Conservation (phyloP, 345 rosid species). For the Raphanus sativus region DNA sequence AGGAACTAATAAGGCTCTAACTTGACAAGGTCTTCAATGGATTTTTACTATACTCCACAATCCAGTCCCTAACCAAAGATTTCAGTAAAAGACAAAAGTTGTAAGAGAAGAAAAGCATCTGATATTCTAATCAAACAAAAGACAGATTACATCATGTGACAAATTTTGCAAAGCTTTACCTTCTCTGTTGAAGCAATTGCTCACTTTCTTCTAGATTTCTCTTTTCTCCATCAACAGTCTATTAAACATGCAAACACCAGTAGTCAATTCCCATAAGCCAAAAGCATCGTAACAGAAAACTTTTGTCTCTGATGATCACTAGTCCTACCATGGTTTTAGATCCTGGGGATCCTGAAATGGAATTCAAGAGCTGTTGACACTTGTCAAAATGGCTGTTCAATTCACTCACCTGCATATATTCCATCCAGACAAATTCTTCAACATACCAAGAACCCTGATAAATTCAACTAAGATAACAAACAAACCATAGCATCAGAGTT, state of each 20-base stretch:
- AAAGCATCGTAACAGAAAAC: neutral
- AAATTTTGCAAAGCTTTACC: slow-evolving; percentile 33
- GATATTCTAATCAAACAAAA: neutral
- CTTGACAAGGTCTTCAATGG: slow-evolving; percentile 51
- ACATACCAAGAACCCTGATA: slow-evolving; percentile 8
- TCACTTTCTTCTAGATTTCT: slow-evolving; percentile 69
- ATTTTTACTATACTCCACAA: slow-evolving; percentile 53
- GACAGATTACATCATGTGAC: neutral
- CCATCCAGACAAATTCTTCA: neutral
- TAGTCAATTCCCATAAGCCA: neutral
- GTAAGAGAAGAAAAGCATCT: neutral
- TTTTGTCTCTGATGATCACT: neutral
- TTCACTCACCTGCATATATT: slow-evolving; percentile 50
- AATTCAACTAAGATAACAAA: slow-evolving; percentile 24
- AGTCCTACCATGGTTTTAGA: slow-evolving; percentile 28
- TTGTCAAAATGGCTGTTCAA: slow-evolving; percentile 79
- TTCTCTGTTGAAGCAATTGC: slow-evolving; percentile 64
- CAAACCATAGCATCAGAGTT: slow-evolving; percentile 78
- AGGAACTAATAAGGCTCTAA: neutral
- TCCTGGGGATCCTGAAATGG: slow-evolving; percentile 68
- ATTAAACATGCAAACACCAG: neutral
- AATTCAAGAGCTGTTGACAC: slow-evolving; percentile 84
- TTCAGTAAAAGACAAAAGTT: neutral
- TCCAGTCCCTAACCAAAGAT: slow-evolving; percentile 56
- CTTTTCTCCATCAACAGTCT: slow-evolving; percentile 91